Conservation (phyloP, 1,139 yeast genomes). For the Protomyces gravidus region DNA sequence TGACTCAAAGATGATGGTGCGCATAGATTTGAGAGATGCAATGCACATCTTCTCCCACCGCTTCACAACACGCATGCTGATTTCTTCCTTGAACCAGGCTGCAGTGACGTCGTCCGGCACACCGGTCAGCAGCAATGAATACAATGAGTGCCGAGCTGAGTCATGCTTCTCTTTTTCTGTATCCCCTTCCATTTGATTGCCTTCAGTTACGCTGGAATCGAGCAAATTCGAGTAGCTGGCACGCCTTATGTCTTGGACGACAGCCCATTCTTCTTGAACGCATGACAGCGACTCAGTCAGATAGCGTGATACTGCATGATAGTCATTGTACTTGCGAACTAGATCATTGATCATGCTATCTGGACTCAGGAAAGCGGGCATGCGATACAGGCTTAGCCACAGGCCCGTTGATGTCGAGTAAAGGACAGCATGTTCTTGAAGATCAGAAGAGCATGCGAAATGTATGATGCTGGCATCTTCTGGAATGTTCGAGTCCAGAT, state of each 20-base stretch:
- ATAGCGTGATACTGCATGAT: slow-evolving; percentile 26
- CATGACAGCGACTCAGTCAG: slow-evolving; percentile 29
- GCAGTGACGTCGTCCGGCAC: slow-evolving; percentile 40
- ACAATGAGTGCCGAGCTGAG: slow-evolving; percentile 19
- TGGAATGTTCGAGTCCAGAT: neutral
- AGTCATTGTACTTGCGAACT: slow-evolving; percentile 16
- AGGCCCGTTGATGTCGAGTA: neutral
- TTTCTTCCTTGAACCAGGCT: slow-evolving; percentile 49
- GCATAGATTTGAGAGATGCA: slow-evolving; percentile 48
- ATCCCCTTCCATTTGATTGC: slow-evolving; percentile 1
- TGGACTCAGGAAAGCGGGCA: neutral
- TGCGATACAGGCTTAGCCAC: neutral
- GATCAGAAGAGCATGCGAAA: neutral
- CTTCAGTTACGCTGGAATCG: neutral
- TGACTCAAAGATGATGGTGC: slow-evolving; percentile 48
- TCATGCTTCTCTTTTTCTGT: slow-evolving; percentile 1
- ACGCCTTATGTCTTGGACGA: slow-evolving; percentile 12
- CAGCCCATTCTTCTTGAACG: slow-evolving; percentile 30
- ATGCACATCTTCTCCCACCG: slow-evolving; percentile 53
- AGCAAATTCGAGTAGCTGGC: slow-evolving; percentile 7
- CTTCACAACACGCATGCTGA: slow-evolving; percentile 55
- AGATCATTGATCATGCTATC: neutral
- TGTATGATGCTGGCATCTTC: neutral
- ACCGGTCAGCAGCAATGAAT: slow-evolving; percentile 35
- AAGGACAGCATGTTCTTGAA: slow-evolving; percentile 6